Conservation (phyloP, 768 basidiomycete species). For the Suillus clintonianus region DNA sequence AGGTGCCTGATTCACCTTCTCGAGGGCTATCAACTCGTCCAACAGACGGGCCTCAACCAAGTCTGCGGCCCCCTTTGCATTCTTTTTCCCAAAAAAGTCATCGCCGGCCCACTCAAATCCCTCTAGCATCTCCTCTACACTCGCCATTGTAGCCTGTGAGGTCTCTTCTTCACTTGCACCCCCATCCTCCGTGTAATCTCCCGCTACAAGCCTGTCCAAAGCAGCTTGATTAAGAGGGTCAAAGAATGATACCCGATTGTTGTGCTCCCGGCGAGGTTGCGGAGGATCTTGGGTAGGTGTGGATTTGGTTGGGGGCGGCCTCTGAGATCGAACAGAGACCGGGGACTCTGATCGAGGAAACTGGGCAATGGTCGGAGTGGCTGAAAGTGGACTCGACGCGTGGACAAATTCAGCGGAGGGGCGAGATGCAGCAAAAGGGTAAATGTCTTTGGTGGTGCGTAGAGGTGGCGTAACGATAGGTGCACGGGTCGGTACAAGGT, state of each 20-base stretch:
- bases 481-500: slow-evolving; percentile 24
- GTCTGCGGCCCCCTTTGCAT: slow-evolving; percentile 76
- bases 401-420: slow-evolving; percentile 22
- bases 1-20: slow-evolving; percentile 62
- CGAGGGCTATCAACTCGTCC: slow-evolving; percentile 89
- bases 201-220: slow-evolving; percentile 68
- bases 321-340: slow-evolving; percentile 15
- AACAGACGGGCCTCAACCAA: slow-evolving; percentile 87
- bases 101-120: slow-evolving; percentile 96
- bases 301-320: slow-evolving; percentile 27
- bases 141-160: slow-evolving; percentile 80
- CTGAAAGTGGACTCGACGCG: slow-evolving; percentile 19
- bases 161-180: slow-evolving; percentile 69
- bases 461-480: slow-evolving; percentile 27
- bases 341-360: slow-evolving; percentile 21
- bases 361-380: slow-evolving; percentile 8
- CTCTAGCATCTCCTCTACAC: slow-evolving; percentile 98
- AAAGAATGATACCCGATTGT: slow-evolving; percentile 79
- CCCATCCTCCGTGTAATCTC: slow-evolving; percentile 46
- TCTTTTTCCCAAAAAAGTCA: slow-evolving; percentile 66
- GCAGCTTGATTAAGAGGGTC: slow-evolving; percentile 76
- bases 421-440: slow-evolving; percentile 11
- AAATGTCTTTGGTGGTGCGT: slow-evolving; percentile 15
- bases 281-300: slow-evolving; percentile 34
- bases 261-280: slow-evolving; percentile 54